Base-by-base conservation (phyloP, 768 basidiomycete genomes). In the Naematelia aurantialba region DNA sequence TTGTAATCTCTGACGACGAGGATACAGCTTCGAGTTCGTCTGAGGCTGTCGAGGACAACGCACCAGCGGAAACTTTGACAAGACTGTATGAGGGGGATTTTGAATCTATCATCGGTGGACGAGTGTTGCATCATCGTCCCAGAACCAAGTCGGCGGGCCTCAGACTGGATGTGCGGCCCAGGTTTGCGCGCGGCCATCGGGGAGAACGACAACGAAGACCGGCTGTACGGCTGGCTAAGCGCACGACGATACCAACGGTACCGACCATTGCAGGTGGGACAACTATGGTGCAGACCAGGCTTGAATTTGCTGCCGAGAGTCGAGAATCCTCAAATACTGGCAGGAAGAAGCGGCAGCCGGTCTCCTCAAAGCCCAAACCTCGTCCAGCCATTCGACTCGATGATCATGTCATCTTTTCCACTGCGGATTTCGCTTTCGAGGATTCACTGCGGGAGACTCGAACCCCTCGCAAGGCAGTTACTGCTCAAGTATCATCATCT, bases 401-500 rank as follows among this genome's bases (percentile, higher is more conserved):
- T 45, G 73, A 76, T 53, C 59, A 70, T 17, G 61, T 65, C 45
- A 76, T 76, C 57, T 76, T 70, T 30, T 65, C 72, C 12, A 62
- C 61, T 4, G 55, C 49, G 14, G 71, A 70, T n/a, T 67, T 72
- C 54, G 68, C 56, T 39, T 69, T 72, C 27, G 67, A 66, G 13
- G 29, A 44, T 45, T 17, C 34, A 39, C 17, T 17, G 34, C 8
- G 34, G 8, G 34, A 39, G 34, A 17, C 17, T 17, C 8, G 17
- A 17, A 39, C 34, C 17, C 34, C 34, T 39, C 34, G 17, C 17
- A 39, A 39, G 34, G 8, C 8, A 39, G 8, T 39, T 8, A 8
- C 34, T 39, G 17, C 27, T 47, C 53, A 24, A 26, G 2, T 42
- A 31, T 12, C 52, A 27, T 30, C 29, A 17, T 52, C 62, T 14